Base-by-base conservation (phyloP, 108 stramenopile genomes). In the Skeletonema tropicum region DNA sequence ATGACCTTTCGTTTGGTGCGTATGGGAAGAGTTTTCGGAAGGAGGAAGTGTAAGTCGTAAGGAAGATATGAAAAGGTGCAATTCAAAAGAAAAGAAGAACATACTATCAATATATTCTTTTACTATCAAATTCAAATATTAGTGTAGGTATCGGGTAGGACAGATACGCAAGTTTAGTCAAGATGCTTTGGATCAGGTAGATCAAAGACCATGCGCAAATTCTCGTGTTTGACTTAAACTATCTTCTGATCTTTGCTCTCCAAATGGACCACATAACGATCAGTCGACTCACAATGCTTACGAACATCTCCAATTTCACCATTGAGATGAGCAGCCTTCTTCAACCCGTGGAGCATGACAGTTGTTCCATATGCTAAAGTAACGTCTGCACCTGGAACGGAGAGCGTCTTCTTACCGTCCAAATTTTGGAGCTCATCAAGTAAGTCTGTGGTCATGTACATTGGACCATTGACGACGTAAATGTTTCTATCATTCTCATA, bases 311-410 rank as follows among this genome's bases (percentile, higher is more conserved):
- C 52, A 25, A 57, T 17, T 69, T 69, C 49, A 9, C 68, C 52
- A 36, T 69, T 57, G 23, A 59, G 35, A 57, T 57, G 31, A n/a
- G 29, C 32, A 13, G 57, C 70, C 15, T 33, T 39, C 9, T 57
- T 59, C 58, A 70, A 29, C 0, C 70, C 70, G 36, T 36, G 70
- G 70, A 55, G 58, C 17, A 60, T 42, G 17, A 70, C 58, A 14
- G 70, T 58, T 7, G 29, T 31, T 6, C 70, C 57, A 32, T n/a
- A 1, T 3, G 19, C 0, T 14, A 49, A 17, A n/a, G 5, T 1
- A 12, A 0, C 0, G 1, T 41, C 13, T 3, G 12, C n/a, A 5
- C 26, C 49, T 41, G 4, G 0, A 14, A 9, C 2, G 7, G 11
- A 3, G 8, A 48, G 26, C 3, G 21, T 12, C 4, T n/a, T 3